Conservation (phyloP, 257 asterid genomes). For the Plantago ovata region DNA sequence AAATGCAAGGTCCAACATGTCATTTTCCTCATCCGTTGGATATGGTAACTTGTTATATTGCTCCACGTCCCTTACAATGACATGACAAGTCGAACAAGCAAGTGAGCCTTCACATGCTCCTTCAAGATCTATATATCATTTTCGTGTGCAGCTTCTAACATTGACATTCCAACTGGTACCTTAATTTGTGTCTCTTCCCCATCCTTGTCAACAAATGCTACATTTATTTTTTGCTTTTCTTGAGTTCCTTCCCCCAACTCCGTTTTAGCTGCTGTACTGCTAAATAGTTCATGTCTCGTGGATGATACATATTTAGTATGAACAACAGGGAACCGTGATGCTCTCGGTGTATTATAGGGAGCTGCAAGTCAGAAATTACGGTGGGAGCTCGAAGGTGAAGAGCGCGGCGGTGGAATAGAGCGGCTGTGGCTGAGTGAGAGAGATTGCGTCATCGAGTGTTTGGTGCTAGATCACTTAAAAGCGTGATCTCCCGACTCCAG, state of each 20-base stretch:
- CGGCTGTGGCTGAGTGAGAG: too few species aligned
- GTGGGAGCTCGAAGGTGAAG: too few species aligned
- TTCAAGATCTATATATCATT: conserved; percentile 89
- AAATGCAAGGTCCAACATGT: conserved; percentile 94
- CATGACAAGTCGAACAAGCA: conserved; percentile 97
- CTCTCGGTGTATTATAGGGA: conserved; percentile 33
- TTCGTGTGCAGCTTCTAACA: conserved; percentile 94
- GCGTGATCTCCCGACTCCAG: too few species aligned
- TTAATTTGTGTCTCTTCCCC: conserved; percentile 72
- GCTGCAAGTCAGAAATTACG: too few species aligned
- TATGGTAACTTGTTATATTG: conserved; percentile 83
- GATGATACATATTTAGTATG: conserved; percentile 21
- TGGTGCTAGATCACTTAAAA: too few species aligned
- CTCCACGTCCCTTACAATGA: conserved; percentile 75
- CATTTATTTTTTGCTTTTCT: conserved; percentile 50
- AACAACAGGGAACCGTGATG: conserved; percentile 27
- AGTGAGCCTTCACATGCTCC: conserved; percentile 99
- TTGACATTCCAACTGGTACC: conserved; percentile 87
- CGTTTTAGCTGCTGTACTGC: conserved; percentile 29
- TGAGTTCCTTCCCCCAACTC: conserved; percentile 30
- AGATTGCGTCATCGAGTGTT: too few species aligned
- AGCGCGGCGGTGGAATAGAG: too few species aligned
- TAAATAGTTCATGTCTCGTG: conserved; percentile 39
- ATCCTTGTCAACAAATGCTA: conserved; percentile 77
- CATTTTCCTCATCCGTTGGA: conserved; percentile 92